These are phyloP conservation scores for Cordyceps javanica DNA, from an alignment of 2,329 filamentous ascomycete species.

Conservation along the genomic window DNA sequence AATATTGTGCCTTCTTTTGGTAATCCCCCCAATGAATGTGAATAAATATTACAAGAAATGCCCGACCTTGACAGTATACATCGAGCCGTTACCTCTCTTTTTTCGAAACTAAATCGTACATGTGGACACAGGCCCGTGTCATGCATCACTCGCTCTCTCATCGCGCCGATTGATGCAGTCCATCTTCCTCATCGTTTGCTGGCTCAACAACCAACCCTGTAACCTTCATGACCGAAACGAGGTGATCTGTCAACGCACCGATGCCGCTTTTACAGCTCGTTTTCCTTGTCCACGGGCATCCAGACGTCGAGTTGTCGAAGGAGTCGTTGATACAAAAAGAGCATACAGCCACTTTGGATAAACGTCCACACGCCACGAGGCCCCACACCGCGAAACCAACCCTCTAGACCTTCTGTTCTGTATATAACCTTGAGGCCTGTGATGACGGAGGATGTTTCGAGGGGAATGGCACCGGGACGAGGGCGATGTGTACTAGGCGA, in stretches of 20 bases:
- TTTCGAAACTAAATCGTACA: constrained; percentile 3
- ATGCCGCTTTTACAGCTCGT: constrained; percentile 11
- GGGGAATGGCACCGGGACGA: constrained; percentile 67
- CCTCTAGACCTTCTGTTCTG: constrained; percentile 76
- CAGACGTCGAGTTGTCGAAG: constrained; percentile 65
- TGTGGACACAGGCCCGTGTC: background rate
- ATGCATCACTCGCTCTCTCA: background rate
- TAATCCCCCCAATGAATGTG: background rate
- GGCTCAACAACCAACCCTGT: background rate
- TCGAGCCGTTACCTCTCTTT: background rate
- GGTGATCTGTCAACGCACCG: no score
- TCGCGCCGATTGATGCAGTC: background rate
- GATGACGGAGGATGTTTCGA: constrained; percentile 86
- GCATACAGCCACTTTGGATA: constrained; percentile 93
- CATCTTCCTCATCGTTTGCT: background rate
- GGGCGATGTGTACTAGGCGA: constrained; percentile 79
- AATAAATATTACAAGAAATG: constrained; percentile 5
- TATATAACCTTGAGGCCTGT: constrained; percentile 85
- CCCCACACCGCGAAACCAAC: constrained; percentile 92
- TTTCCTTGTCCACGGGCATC: constrained; percentile 26
- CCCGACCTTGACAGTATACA: constrained; percentile 1
- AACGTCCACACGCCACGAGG: constrained; percentile 94
- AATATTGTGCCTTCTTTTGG: background rate
- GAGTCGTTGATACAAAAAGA: constrained; percentile 88
- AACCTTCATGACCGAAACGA: background rate